These are phyloP conservation scores for Vanderwaltozyma verrucispora DNA, from an alignment of 805 yeast genomes.

Conservation along the genomic window DNA sequence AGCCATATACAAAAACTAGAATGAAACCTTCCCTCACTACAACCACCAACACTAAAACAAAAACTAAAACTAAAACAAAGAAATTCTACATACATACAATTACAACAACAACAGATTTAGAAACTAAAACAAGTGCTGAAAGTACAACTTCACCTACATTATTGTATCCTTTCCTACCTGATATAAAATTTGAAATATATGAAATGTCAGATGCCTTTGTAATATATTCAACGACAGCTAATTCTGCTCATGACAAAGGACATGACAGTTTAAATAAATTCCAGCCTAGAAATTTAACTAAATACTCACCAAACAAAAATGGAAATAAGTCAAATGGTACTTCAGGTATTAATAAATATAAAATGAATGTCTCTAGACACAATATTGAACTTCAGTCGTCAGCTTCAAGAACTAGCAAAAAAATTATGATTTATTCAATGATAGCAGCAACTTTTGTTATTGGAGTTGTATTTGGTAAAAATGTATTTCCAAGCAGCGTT, in stretches of 20 bases:
- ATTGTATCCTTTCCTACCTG: no score
- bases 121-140: neutral
- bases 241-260: no score
- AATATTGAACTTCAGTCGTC: neutral
- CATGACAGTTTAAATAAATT: no score
- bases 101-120: neutral
- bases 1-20: constrained; percentile 16
- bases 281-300: no score
- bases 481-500: neutral
- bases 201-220: no score
- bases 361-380: no score
- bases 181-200: no score
- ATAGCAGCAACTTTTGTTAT: constrained; percentile 1
- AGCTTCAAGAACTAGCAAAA: neutral
- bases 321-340: no score
- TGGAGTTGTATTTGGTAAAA: neutral
- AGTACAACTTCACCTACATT: neutral
- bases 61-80: constrained; percentile 1
- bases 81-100: constrained; percentile 8
- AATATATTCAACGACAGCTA: no score
- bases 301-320: no score
- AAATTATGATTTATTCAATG: neutral
- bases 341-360: no score
- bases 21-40: constrained; percentile 16
- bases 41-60: constrained; percentile 3